Evolutionary conservation across 345 rosid genomes (phyloP).

Genomic region (Luvunga scandens): DNA sequence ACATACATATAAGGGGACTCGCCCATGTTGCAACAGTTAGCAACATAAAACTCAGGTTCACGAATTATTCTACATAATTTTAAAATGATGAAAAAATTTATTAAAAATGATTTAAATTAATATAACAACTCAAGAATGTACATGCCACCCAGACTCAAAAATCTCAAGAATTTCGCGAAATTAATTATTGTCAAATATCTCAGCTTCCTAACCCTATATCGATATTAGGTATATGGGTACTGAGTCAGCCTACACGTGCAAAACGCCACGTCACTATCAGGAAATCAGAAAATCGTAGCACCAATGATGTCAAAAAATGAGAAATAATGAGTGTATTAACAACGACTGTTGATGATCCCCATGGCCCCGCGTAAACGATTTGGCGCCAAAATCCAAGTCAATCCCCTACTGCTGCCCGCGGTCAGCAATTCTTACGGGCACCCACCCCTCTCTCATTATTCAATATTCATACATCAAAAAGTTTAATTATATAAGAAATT

Average conservation of each 20-base stretch:
- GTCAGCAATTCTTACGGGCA: conserved; percentile 36
- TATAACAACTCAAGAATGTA: no score
- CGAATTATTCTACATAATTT: not conserved
- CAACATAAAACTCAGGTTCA: not conserved
- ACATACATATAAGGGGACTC: not conserved
- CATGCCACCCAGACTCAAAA: no score
- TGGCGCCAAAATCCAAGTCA: conserved; percentile 52
- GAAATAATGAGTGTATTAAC: not conserved
- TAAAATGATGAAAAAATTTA: not conserved
- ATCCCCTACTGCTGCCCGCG: conserved; percentile 30
- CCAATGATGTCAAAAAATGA: not conserved
- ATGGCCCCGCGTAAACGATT: not conserved
- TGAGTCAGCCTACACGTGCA: not conserved
- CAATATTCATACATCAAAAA: no score
- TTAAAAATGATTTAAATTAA: no score
- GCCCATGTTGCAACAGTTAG: no score
- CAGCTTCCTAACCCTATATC: not conserved
- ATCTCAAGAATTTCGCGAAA: no score
- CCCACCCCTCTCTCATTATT: not conserved
- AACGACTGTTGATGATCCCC: conserved; percentile 12
- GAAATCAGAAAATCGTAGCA: not conserved
- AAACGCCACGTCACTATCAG: not conserved
- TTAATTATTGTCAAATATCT: not conserved
- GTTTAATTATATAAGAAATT: not conserved
- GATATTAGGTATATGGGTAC: not conserved